Percentiles rank a stretch among this genome's conserved stretches.
Evolutionary conservation across 257 asterid genomes (phyloP).

Genomic region (Solanum stenotomum): DNA sequence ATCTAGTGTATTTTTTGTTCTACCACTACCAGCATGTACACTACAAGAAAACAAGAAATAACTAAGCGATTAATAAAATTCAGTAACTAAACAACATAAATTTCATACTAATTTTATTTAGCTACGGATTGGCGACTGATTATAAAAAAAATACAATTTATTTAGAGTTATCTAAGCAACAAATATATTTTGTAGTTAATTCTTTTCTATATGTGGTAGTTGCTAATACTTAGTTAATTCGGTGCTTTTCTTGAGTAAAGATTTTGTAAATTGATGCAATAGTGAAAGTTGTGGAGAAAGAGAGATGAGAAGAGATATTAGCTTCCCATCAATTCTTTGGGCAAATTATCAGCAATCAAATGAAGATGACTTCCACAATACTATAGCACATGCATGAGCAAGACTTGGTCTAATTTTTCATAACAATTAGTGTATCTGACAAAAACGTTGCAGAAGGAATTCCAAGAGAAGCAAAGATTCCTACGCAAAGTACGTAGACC

Average conservation of each 20-base stretch:
- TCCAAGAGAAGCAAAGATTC: not conserved
- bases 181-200: too few relatives aligned
- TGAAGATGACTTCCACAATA: not conserved
- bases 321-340: not conserved
- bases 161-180: too few relatives aligned
- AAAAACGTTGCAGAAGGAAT: not conserved
- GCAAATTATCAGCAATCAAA: not conserved
- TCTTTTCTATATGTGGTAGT: too few relatives aligned
- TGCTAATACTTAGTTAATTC: not conserved
- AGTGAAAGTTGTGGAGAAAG: not conserved
- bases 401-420: not conserved
- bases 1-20: not conserved
- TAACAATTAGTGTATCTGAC: not conserved
- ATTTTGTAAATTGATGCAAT: not conserved
- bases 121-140: too few relatives aligned
- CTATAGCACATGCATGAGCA: not conserved
- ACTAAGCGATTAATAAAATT: too few relatives aligned
- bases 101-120: too few relatives aligned
- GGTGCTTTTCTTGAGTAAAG: not conserved
- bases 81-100: too few relatives aligned
- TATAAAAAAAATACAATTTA: too few relatives aligned
- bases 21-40: not conserved
- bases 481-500: not conserved
- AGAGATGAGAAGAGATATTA: not conserved
- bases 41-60: too few relatives aligned